Percentiles rank a stretch among this genome's conserved stretches.
These are phyloP conservation scores for Selaginella tamariscina DNA, from an alignment of 75 land plant genomes.

Conservation along the genomic window DNA sequence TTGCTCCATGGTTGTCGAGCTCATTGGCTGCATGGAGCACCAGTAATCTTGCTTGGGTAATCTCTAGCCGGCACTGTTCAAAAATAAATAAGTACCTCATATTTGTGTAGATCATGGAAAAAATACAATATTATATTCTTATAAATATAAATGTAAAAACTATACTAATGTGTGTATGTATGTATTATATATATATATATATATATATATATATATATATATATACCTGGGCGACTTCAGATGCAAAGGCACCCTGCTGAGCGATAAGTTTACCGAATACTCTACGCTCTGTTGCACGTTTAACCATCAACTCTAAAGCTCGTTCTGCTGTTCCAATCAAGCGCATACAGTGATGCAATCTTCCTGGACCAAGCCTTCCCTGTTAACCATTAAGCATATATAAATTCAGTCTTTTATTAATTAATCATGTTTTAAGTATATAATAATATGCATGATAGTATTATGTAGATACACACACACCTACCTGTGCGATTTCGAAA, in stretches of 20 bases:
- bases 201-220: neutral
- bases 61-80: constrained; percentile 71
- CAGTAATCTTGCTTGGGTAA: constrained; percentile 68
- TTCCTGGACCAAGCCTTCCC: constrained; percentile 98
- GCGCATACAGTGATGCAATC: constrained; percentile 96
- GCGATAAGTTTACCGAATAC: constrained; percentile 84
- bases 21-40: constrained; percentile 92
- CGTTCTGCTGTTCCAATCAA: constrained; percentile 93
- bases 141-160: too few relatives aligned
- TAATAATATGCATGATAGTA: too few relatives aligned
- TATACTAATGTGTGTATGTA: too few relatives aligned
- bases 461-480: too few relatives aligned
- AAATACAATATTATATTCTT: neutral
- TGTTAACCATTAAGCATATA: constrained; percentile 16
- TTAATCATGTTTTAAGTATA: too few relatives aligned
- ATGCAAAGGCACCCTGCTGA: constrained; percentile 77
- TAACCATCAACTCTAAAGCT: constrained; percentile 74
- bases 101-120: too few relatives aligned
- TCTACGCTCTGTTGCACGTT: constrained; percentile 63
- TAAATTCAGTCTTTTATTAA: neutral
- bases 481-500: constrained; percentile 96
- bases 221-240: constrained; percentile 74
- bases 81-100: neutral
- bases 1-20: constrained; percentile 72
- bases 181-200: too few relatives aligned